Conservation (phyloP, 169 alveolate species). For the Eimeria falciformis region DNA sequence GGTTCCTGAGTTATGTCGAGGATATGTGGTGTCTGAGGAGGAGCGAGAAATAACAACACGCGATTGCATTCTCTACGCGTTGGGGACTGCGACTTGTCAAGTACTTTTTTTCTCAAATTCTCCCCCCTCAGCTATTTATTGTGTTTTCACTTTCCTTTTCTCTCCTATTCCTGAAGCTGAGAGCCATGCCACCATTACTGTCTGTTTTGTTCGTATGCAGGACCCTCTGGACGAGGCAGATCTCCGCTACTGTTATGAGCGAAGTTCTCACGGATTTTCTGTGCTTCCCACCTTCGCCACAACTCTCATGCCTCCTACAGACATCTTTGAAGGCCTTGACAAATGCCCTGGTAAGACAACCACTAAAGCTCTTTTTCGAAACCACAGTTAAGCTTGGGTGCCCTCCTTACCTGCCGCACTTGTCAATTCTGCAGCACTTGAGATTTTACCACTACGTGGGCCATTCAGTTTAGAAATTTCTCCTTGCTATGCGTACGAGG, state of each 20-base stretch:
- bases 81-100: slow-evolving; percentile 75
- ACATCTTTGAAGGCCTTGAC: slow-evolving; percentile 78
- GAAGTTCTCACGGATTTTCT: slow-evolving; percentile 80
- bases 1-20: slow-evolving; percentile 7
- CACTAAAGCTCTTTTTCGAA: too few species aligned
- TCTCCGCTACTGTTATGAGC: slow-evolving; percentile 86
- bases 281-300: slow-evolving; percentile 85
- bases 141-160: neutral
- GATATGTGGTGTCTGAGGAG: neutral
- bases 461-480: too few species aligned
- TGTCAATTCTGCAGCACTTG: too few species aligned
- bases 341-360: slow-evolving; percentile 80
- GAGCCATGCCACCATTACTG: neutral
- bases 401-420: too few species aligned
- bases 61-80: slow-evolving; percentile 76
- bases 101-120: slow-evolving; percentile 11
- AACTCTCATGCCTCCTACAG: slow-evolving; percentile 79
- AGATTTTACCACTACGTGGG: too few species aligned
- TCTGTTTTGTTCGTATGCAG: neutral
- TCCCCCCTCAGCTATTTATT: neutral
- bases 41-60: neutral
- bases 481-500: too few species aligned
- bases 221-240: slow-evolving; percentile 87
- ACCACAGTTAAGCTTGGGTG: too few species aligned
- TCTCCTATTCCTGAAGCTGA: too few species aligned